Percentiles rank a stretch among this genome's conserved stretches.
phyloP scores from a whole-genome alignment of 2,329 filamentous ascomycete genomes.

The Aspergillus fischeri region DNA sequence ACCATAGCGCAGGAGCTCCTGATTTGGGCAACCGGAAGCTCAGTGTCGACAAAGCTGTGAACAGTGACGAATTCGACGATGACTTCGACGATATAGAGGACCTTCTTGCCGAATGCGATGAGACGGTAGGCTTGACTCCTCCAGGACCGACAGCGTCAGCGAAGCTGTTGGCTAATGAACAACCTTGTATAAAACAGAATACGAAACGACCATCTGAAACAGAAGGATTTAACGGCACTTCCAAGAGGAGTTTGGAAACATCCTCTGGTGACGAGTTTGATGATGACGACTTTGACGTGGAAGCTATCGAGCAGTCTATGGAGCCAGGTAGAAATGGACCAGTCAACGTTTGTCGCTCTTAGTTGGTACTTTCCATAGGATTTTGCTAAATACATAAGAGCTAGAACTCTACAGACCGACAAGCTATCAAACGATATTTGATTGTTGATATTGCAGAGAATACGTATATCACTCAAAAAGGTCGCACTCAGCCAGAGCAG shows the following conservation, averaged over 20 bases:
- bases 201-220: slow-evolving; percentile 4
- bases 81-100: slow-evolving; percentile 62
- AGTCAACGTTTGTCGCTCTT: slow-evolving; percentile 59
- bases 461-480: slow-evolving; percentile 62
- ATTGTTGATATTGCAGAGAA: slow-evolving; percentile 69
- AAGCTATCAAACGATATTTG: slow-evolving; percentile 81
- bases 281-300: slow-evolving; percentile 59
- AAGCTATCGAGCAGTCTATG: slow-evolving; percentile 58
- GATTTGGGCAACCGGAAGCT: slow-evolving; percentile 7
- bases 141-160: slow-evolving; percentile 7
- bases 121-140: slow-evolving; percentile 22
- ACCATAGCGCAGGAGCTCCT: slow-evolving; percentile 2
- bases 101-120: slow-evolving; percentile 54
- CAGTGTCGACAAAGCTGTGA: slow-evolving; percentile 18
- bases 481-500: slow-evolving; percentile 64
- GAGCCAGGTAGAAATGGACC: slow-evolving; percentile 65
- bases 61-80: slow-evolving; percentile 62
- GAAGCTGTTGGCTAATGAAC: slow-evolving; percentile 16
- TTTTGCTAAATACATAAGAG: slow-evolving; percentile 63
- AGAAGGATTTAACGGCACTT: background rate
- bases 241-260: slow-evolving; percentile 28
- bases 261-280: slow-evolving; percentile 69
- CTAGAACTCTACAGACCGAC: slow-evolving; percentile 60
- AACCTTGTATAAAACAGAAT: slow-evolving; percentile 2
- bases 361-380: slow-evolving; percentile 27